Conservation (phyloP, 2,329 filamentous ascomycete genomes). For the Chrysoporthe cubensis region DNA sequence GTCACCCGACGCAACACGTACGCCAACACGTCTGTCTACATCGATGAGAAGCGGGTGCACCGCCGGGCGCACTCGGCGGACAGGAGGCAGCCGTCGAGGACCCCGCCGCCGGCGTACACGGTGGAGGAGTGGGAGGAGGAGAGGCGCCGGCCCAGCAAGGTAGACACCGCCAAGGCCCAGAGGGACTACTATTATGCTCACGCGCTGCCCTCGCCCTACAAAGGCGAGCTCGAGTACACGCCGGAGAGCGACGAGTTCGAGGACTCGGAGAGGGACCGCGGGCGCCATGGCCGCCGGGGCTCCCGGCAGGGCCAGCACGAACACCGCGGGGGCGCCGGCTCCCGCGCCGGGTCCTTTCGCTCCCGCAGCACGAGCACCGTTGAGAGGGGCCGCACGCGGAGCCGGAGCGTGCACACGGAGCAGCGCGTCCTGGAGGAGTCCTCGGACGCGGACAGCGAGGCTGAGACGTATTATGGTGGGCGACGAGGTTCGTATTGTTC, state of each 20-base stretch:
- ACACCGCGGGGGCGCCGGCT: conserved; percentile 2
- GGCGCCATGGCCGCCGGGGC: conserved; percentile 2
- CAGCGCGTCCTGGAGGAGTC: conserved; percentile 17
- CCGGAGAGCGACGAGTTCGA: conserved; percentile 20
- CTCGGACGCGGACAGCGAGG: conserved; percentile 24
- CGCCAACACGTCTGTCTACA: conserved; percentile 12
- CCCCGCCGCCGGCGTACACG: conserved; percentile 10
- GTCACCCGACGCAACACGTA: conserved; percentile 23
- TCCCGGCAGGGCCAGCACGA: neutral
- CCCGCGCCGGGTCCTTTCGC: conserved; percentile 11
- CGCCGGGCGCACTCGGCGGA: conserved; percentile 25
- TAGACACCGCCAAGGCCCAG: conserved; percentile 27
- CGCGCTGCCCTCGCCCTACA: conserved; percentile 25
- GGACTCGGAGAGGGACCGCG: conserved; percentile 14
- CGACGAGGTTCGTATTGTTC: conserved; percentile 12
- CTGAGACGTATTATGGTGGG: conserved; percentile 16
- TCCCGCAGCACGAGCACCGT: conserved; percentile 24
- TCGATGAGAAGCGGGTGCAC: conserved; percentile 21
- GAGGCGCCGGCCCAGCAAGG: conserved; percentile 14
- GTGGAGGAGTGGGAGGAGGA: conserved; percentile 25
- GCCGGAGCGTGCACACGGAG: conserved; percentile 27
- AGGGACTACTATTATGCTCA: conserved; percentile 28
- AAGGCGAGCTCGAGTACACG: conserved; percentile 29
- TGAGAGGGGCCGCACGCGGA: conserved; percentile 24
- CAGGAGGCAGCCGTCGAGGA: conserved; percentile 10